Base-by-base conservation (phyloP, 139 green algal species). In the Penium margaritaceum region DNA sequence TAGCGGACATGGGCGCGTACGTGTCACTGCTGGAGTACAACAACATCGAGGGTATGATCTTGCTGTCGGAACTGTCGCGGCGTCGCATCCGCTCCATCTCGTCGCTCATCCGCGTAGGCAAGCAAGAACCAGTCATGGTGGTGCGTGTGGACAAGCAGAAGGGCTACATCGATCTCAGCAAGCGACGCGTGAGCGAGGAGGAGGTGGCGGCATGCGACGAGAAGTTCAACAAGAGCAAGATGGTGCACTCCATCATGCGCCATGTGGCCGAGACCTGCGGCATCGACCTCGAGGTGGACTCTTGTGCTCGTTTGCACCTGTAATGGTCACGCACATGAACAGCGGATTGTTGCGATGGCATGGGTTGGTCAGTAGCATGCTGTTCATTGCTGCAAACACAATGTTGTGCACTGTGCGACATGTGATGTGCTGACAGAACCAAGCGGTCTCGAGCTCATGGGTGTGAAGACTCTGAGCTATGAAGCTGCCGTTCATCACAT, bases 131-230 rank as follows among this genome's bases (percentile, higher is more conserved):
- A 0, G 94, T 98, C n/a, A 98, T 99, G 95, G 94, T 99, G 66
- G 87, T 99, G 46, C 90, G 94, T 81, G 94, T 99, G 69, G 94
- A 99, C 84, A 95, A 96, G 71, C 92, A 99, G 70, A 99, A 99
- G 83, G 94, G 94, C 0, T 99, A 99, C 87, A 99, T 99, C 63
- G 94, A 99, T 72, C 76, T 99, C 27, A 97, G 91, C 38, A 99
- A 99, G 79, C 81, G 94, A 61, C 88, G 94, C 19, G 94, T 99
- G 32, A 87, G 81, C 3, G 86, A 89, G 7, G 94, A 99, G 80
- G 94, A 99, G 61, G 75, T 96, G n/a, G 65, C 77, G 21, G 78
- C 80, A 35, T 95, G 89, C 63, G 94, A 99, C 70, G 95, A 98
- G 62, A 78, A 80, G 57, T 99, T 91, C 83, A 93, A 92, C 74